Base-by-base conservation (phyloP, 352 stramenopile genomes). In the Plasmopara muralis region DNA sequence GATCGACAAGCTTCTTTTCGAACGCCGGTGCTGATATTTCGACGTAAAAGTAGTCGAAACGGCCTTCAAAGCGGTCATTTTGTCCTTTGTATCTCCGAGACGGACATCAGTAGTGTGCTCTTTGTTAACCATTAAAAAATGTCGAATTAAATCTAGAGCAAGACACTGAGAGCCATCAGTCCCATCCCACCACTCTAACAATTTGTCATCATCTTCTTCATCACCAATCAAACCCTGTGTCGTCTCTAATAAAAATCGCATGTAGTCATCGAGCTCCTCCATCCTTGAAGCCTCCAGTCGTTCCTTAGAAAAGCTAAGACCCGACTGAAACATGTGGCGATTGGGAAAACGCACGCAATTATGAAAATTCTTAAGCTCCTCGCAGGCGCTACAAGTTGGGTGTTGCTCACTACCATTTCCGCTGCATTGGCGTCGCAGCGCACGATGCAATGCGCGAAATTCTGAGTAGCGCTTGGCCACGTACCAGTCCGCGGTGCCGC, bases 401-500 rank as follows among this genome's bases (percentile, higher is more conserved):
- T 70, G 57, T 20, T 29, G 7, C 20, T 62, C 53, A 40, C 46
- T 53, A 42, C 59, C 34, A 20, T 39, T 53, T 35, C 40, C 33
- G 15, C 25, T 43, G 20, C 83, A 75, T 29, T 67, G 55, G 2
- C 38, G 48, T 29, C 58, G 59, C 15, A 89, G 62, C 34, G 57
- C 53, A 13, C 62, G 60, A 50, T 87, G 61, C 35, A 89, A 61
- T 35, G 62, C 63, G 29, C 78, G 78, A 54, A 89, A 89, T 60
- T 87, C 78, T 16, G 76, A 87, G 62, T 84, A 89, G 39, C 78
- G 78, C 35, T 79, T 74, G 57, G 78, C 78, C 31, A 89, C 76
- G 50, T 76, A 89, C 78, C 78, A 89, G 58, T 83, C 62, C 38
- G 59, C 50, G 9, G 61, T 39, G 12, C 74, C 71, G 45, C 70